Evolutionary conservation across 176 grass and related monocot species (phyloP).

Genomic region (Oryza coarctata): DNA sequence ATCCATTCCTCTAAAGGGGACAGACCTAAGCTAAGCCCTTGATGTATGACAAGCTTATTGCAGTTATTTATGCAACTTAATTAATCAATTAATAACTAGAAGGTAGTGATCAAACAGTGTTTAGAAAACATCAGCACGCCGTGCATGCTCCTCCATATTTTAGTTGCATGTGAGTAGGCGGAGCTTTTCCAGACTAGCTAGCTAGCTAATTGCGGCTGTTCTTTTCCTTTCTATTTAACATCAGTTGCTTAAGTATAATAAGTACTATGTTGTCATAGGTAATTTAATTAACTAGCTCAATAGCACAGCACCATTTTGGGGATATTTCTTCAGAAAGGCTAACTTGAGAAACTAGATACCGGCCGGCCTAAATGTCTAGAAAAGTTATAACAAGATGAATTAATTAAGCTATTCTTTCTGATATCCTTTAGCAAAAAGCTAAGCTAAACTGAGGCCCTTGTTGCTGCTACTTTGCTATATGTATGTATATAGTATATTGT

Average conservation of each 20-base stretch:
- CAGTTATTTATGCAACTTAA: conserved; percentile 4
- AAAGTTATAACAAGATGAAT: conserved; percentile 23
- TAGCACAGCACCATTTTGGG: background rate
- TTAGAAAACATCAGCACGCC: conserved; percentile 36
- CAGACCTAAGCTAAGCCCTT: conserved; percentile 26
- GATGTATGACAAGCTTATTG: conserved; percentile 12
- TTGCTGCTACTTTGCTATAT: background rate
- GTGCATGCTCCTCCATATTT: conserved; percentile 39
- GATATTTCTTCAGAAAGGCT: background rate
- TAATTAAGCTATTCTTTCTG: background rate
- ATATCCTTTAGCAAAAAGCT: background rate
- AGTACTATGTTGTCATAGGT: background rate
- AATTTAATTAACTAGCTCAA: background rate
- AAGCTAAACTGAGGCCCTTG: background rate
- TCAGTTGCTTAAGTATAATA: background rate
- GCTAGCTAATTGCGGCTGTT: conserved; percentile 35
- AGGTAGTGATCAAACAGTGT: conserved; percentile 26
- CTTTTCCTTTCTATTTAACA: background rate
- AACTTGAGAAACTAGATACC: conserved; percentile 9
- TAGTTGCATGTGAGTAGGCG: conserved; percentile 25
- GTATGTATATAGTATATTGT: too few relatives aligned
- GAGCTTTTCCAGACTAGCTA: conserved; percentile 18
- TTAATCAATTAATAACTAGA: conserved; percentile 3
- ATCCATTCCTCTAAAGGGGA: conserved; percentile 36
- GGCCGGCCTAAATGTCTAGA: conserved; percentile 15